These are phyloP conservation scores for Mimosa pudica DNA, from an alignment of 306 rosid species.

Conservation along the genomic window DNA sequence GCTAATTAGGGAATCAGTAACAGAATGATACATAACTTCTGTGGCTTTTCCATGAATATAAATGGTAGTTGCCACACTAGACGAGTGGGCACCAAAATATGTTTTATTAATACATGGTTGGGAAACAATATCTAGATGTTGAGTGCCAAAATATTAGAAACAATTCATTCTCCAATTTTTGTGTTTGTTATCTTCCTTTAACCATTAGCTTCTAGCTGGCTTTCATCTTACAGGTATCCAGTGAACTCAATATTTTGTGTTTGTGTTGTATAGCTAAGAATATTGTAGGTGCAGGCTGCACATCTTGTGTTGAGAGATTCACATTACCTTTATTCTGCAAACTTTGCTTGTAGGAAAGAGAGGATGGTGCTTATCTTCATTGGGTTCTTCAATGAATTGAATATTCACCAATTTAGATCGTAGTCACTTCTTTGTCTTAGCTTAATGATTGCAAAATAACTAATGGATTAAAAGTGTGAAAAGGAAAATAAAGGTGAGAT, in stretches of 20 bases:
- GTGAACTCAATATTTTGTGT: too few relatives aligned
- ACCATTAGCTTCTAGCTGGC: too few relatives aligned
- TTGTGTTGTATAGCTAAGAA: not conserved
- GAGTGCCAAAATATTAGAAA: too few relatives aligned
- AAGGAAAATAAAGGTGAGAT: slow-evolving; percentile 24
- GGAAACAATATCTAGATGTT: not conserved
- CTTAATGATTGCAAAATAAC: not conserved
- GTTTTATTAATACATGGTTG: not conserved
- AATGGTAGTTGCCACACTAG: not conserved
- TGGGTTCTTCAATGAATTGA: slow-evolving; percentile 20
- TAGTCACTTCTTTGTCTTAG: not conserved
- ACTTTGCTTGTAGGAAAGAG: not conserved
- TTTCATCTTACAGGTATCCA: too few relatives aligned
- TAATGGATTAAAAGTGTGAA: slow-evolving; percentile 3
- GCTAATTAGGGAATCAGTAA: too few relatives aligned
- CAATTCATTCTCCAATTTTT: too few relatives aligned
- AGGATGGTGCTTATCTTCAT: slow-evolving; percentile 22
- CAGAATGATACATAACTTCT: too few relatives aligned
- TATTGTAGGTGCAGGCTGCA: not conserved
- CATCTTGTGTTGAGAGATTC: too few relatives aligned
- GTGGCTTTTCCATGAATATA: not conserved
- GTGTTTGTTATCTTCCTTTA: too few relatives aligned
- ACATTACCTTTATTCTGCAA: not conserved
- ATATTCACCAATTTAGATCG: not conserved
- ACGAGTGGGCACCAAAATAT: not conserved